A percentile compares a stretch with the other conserved stretches of the same genome.
These are phyloP conservation scores for Phylloporus sp. DNA, from an alignment of 768 basidiomycete species.

Conservation along the genomic window DNA sequence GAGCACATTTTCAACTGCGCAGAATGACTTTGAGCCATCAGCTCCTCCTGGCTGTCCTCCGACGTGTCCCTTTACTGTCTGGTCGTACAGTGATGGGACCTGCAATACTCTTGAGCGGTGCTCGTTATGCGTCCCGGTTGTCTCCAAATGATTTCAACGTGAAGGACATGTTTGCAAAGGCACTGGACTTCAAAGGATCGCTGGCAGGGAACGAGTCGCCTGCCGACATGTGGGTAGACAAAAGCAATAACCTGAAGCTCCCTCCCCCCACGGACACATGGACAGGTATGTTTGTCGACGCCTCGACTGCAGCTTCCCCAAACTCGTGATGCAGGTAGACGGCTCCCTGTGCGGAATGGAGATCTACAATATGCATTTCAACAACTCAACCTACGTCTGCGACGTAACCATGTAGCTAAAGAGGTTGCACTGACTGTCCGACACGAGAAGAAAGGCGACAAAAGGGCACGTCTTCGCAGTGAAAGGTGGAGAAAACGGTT, in stretches of 20 bases:
- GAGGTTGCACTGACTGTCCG: slow-evolving; percentile 50
- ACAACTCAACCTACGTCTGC: slow-evolving; percentile 48
- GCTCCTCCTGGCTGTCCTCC: slow-evolving; percentile 11
- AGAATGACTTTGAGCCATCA: slow-evolving; percentile 23
- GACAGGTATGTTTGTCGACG: slow-evolving; percentile 36
- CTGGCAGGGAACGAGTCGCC: slow-evolving; percentile 21
- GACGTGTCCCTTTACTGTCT: slow-evolving; percentile 2
- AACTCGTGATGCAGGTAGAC: slow-evolving; percentile 50
- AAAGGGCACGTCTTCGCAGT: slow-evolving; percentile 69
- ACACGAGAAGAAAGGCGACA: slow-evolving; percentile 82
- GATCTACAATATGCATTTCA: slow-evolving; percentile 47
- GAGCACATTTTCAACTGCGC: slow-evolving; percentile 8
- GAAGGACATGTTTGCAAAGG: slow-evolving; percentile 12
- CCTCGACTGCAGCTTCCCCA: neutral
- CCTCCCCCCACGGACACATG: slow-evolving; percentile 48
- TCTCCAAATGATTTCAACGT: slow-evolving; percentile 8
- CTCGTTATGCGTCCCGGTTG: slow-evolving; percentile 9
- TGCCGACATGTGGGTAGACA: slow-evolving; percentile 37
- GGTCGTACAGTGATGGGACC: neutral
- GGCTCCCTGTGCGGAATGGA: slow-evolving; percentile 42
- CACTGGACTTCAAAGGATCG: slow-evolving; percentile 12
- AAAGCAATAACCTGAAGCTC: slow-evolving; percentile 18
- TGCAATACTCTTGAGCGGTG: slow-evolving; percentile 1
- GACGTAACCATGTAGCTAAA: slow-evolving; percentile 50
- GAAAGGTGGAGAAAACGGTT: slow-evolving; percentile 78